Percentiles rank a stretch among this genome's conserved stretches.
phyloP scores from a whole-genome alignment of 768 basidiomycete genomes.

The Suillus brevipes region DNA sequence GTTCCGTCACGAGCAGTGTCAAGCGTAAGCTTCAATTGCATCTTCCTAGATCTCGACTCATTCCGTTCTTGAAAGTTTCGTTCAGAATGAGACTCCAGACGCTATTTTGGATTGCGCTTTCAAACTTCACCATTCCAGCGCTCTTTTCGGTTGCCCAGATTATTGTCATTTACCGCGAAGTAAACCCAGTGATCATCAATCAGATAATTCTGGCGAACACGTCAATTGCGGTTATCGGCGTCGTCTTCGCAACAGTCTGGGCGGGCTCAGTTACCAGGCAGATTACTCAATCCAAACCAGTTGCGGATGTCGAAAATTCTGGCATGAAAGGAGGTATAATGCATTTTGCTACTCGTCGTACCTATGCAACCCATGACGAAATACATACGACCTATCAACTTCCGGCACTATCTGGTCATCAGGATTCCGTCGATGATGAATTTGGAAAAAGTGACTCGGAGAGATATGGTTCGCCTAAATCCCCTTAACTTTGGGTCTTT shows the following conservation, averaged over 20 bases:
- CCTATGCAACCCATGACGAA: background rate
- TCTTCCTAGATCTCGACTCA: background rate
- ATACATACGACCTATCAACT: background rate
- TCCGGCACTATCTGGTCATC: background rate
- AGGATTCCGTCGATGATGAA: slow-evolving; percentile 2
- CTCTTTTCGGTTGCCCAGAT: slow-evolving; percentile 33
- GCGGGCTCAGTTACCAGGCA: slow-evolving; percentile 14
- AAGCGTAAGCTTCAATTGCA: slow-evolving; percentile 18
- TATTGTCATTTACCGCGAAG: slow-evolving; percentile 28
- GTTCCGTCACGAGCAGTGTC: slow-evolving; percentile 15
- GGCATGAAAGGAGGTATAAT: slow-evolving; percentile 1
- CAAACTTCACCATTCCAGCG: slow-evolving; percentile 34
- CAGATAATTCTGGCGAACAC: slow-evolving; percentile 30
- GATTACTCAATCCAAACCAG: background rate
- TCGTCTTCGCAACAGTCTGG: slow-evolving; percentile 36
- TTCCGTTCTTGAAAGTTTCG: slow-evolving; percentile 12
- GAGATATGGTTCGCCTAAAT: slow-evolving; percentile 3
- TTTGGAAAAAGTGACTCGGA: background rate
- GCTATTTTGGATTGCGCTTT: slow-evolving; percentile 32
- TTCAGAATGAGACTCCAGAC: slow-evolving; percentile 24
- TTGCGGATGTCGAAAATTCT: background rate
- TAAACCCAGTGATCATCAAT: slow-evolving; percentile 24
- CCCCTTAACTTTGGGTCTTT: background rate
- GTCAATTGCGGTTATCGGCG: slow-evolving; percentile 33
- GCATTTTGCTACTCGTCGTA: slow-evolving; percentile 8